A percentile compares a stretch with the other conserved stretches of the same genome.
Evolutionary conservation across 75 land plant species (phyloP).

Genomic region (Pinus tabuliformis): DNA sequence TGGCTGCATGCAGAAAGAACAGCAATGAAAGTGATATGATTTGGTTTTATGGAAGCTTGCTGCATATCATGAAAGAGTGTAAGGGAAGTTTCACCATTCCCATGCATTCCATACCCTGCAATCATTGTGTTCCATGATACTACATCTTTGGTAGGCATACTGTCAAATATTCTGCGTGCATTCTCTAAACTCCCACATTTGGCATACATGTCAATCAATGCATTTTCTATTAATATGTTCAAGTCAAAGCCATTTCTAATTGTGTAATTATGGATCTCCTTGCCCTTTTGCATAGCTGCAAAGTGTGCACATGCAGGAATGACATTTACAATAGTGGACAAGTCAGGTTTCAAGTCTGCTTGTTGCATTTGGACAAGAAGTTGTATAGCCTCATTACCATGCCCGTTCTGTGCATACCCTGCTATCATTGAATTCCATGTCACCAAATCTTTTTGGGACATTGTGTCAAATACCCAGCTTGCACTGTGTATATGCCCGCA

Average conservation of each 20-base stretch:
- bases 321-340: conserved; percentile 11
- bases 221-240: conserved; percentile 16
- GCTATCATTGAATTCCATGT: conserved; percentile 25
- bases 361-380: conserved; percentile 23
- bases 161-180: conserved; percentile 19
- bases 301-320: conserved; percentile 17
- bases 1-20: neutral
- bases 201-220: conserved; percentile 29
- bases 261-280: conserved; percentile 12
- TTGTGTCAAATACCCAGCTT: conserved; percentile 6
- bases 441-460: conserved; percentile 16
- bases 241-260: conserved; percentile 12
- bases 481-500: neutral
- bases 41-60: conserved; percentile 11
- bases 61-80: conserved; percentile 19
- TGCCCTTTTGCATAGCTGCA: conserved; percentile 6
- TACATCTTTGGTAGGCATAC: conserved; percentile 25
- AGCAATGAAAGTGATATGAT: neutral
- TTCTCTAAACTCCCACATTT: conserved; percentile 39
- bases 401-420: conserved; percentile 15
- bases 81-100: conserved; percentile 13
- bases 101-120: conserved; percentile 23
- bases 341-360: conserved; percentile 11
- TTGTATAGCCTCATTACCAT: conserved; percentile 13
- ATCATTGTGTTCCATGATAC: conserved; percentile 55